These are phyloP conservation scores for Annulohypoxylon truncatum DNA, from an alignment of 2,329 filamentous ascomycete species.

Conservation along the genomic window DNA sequence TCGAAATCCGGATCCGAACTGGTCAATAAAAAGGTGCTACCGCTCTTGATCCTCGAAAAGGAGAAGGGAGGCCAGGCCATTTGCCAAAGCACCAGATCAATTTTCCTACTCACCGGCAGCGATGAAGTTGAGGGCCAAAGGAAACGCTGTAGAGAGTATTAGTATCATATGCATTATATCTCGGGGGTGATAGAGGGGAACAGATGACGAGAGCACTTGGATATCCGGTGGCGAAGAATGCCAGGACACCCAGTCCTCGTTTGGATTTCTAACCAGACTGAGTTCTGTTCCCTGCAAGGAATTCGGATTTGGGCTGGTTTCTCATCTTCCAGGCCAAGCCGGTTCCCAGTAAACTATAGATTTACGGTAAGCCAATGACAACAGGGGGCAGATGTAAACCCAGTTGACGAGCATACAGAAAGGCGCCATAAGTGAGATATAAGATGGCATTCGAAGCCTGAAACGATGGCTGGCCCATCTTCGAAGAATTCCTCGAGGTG, in stretches of 20 bases:
- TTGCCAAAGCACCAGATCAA: conserved; percentile 45
- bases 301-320: conserved; percentile 75
- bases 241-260: conserved; percentile 25
- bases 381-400: background rate
- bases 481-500: background rate
- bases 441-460: conserved; percentile 85
- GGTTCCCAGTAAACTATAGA: conserved; percentile 70
- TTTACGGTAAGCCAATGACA: background rate
- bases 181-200: background rate
- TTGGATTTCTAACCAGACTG: conserved; percentile 76
- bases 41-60: conserved; percentile 67
- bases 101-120: conserved; percentile 83
- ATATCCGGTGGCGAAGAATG: conserved; percentile 12
- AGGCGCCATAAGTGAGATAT: conserved; percentile 81
- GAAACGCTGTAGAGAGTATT: conserved; percentile 69
- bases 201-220: conserved; percentile 30
- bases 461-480: conserved; percentile 80
- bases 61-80: conserved; percentile 45
- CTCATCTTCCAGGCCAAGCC: conserved; percentile 68
- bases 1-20: background rate
- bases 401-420: conserved; percentile 69
- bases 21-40: conserved; percentile 61
- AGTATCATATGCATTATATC: conserved; percentile 40
- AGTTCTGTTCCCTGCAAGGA: conserved; percentile 81
- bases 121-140: conserved; percentile 89